These are phyloP conservation scores for Oryza australiensis DNA, from an alignment of 176 grass and related monocot genomes.

Conservation along the genomic window DNA sequence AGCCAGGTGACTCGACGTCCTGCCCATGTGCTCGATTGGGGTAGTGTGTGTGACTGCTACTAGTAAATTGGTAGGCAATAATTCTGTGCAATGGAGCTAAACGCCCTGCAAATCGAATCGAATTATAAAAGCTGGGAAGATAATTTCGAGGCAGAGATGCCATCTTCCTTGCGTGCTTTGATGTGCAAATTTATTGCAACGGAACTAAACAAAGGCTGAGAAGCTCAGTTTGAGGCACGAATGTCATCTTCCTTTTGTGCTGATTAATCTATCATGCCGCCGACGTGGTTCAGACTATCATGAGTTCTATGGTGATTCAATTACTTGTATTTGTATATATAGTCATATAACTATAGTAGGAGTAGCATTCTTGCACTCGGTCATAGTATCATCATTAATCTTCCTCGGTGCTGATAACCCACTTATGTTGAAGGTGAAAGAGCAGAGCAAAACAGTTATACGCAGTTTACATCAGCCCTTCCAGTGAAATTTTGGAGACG, in stretches of 20 bases:
- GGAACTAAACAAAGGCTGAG: not conserved
- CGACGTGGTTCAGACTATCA: not conserved
- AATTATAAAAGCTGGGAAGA: not conserved
- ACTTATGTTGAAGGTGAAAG: not conserved
- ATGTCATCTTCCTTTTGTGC: not conserved
- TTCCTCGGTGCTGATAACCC: not conserved
- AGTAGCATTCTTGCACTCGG: not conserved
- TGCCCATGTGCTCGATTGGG: too few species aligned
- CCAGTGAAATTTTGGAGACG: not conserved
- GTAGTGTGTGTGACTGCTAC: too few species aligned
- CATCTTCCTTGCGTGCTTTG: not conserved
- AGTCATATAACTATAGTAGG: not conserved
- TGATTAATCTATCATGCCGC: not conserved
- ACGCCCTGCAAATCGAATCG: not conserved
- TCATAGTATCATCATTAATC: not conserved
- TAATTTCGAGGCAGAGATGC: not conserved
- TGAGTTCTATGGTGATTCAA: not conserved
- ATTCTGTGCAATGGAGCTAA: too few species aligned
- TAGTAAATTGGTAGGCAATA: too few species aligned
- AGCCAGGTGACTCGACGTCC: constrained; percentile 41
- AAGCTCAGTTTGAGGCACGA: not conserved
- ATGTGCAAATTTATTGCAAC: not conserved
- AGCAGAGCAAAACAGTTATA: not conserved
- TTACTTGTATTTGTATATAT: not conserved
- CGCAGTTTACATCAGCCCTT: not conserved